phyloP scores from a whole-genome alignment of 331 rosid species.

The Saraca asoca region DNA sequence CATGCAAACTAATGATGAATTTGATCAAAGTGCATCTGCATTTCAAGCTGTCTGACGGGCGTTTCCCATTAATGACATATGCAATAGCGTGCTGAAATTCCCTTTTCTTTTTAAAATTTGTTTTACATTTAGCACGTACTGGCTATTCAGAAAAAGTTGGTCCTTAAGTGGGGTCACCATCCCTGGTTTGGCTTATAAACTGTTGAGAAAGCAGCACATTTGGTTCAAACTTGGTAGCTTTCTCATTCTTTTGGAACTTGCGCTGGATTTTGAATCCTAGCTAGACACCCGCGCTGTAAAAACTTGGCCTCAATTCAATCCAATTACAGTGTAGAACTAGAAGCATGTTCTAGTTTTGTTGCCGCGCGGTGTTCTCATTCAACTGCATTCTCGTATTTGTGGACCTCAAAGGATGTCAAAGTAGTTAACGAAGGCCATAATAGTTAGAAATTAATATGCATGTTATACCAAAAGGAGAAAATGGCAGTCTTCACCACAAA shows the following conservation, averaged over 20 bases:
- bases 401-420: too few species aligned
- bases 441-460: neutral
- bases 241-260: slow-evolving; percentile 8
- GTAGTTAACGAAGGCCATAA: too few species aligned
- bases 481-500: too few species aligned
- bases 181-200: slow-evolving; percentile 13
- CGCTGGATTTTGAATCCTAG: neutral
- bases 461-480: too few species aligned
- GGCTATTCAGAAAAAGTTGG: neutral
- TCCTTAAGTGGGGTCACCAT: slow-evolving; percentile 26
- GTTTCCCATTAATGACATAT: neutral
- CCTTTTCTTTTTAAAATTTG: neutral
- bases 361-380: too few species aligned
- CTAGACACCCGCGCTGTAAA: neutral
- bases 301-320: too few species aligned
- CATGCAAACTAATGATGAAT: slow-evolving; percentile 62
- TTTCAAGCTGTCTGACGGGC: slow-evolving; percentile 12
- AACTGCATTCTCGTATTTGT: too few species aligned
- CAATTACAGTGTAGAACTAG: too few species aligned
- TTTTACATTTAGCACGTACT: neutral
- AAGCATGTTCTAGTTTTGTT: too few species aligned
- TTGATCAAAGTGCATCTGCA: slow-evolving; percentile 31
- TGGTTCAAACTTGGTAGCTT: slow-evolving; percentile 29
- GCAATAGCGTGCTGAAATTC: neutral
- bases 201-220: slow-evolving; percentile 13